Conservation (phyloP, 164 flowering plant genomes). For the Pachysandra terminalis region DNA sequence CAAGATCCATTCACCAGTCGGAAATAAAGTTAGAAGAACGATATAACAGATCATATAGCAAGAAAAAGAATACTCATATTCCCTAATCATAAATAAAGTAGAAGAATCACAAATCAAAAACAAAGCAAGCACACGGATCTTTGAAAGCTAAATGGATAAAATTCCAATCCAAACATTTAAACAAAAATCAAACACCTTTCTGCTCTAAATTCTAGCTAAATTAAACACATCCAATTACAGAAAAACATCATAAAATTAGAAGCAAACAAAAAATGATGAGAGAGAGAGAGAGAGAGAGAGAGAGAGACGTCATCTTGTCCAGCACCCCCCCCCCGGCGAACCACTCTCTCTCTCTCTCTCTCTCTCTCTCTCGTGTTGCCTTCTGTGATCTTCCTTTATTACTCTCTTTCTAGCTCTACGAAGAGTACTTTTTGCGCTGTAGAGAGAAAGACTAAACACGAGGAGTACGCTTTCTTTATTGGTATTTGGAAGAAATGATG, state of each 20-base stretch:
- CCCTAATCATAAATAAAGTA: background rate
- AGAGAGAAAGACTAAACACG: slow-evolving; percentile 13
- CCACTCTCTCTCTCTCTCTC: slow-evolving; percentile 19
- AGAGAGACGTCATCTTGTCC: slow-evolving; percentile 52
- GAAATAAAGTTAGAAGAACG: too few relatives aligned
- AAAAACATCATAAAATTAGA: background rate
- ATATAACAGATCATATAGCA: too few relatives aligned
- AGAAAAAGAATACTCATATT: too few relatives aligned
- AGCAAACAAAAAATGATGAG: background rate
- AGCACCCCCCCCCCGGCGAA: slow-evolving; percentile 7
- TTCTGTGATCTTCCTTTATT: background rate
- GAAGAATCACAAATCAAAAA: background rate
- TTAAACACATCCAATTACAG: too few relatives aligned
- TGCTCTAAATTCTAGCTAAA: too few relatives aligned
- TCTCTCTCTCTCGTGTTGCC: slow-evolving; percentile 14
- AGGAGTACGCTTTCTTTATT: slow-evolving; percentile 17
- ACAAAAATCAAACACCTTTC: too few relatives aligned
- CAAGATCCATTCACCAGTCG: too few relatives aligned
- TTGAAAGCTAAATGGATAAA: background rate
- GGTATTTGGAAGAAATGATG: background rate
- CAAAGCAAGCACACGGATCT: background rate
- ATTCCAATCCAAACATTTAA: too few relatives aligned
- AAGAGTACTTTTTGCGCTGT: background rate
- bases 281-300: background rate
- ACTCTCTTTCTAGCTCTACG: background rate